phyloP scores from a whole-genome alignment of 1,139 yeast genomes.

The Taphrina confusa region DNA sequence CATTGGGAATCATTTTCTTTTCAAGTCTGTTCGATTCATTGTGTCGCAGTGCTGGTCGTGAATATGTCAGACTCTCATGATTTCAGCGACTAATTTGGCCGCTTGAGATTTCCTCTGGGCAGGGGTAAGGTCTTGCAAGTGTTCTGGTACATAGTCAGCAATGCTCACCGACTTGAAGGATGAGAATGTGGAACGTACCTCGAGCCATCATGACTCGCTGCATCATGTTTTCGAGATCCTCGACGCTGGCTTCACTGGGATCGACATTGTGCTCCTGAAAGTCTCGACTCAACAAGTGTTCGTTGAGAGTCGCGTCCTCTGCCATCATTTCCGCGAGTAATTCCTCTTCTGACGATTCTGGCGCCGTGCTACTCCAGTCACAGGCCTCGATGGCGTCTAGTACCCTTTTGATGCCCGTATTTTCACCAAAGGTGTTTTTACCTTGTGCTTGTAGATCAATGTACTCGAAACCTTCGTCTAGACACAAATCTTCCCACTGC shows the following conservation, averaged over 20 bases:
- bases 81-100: conserved; percentile 28
- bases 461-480: conserved; percentile 35
- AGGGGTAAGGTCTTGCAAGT: conserved; percentile 16
- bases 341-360: conserved; percentile 15
- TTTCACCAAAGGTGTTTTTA: conserved; percentile 26
- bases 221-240: conserved; percentile 24
- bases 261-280: conserved; percentile 2
- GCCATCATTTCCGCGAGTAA: conserved; percentile 12
- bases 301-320: conserved; percentile 19
- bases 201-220: conserved; percentile 26
- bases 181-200: background rate
- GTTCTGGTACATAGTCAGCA: background rate
- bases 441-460: conserved; percentile 24
- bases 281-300: conserved; percentile 7
- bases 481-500: conserved; percentile 23
- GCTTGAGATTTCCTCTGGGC: conserved; percentile 19
- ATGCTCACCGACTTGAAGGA: too few relatives aligned
- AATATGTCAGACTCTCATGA: conserved; percentile 9
- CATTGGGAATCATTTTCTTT: too few relatives aligned
- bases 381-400: conserved; percentile 33
- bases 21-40: too few relatives aligned
- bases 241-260: conserved; percentile 19
- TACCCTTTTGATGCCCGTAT: conserved; percentile 30
- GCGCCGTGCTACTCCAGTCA: conserved; percentile 27
- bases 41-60: too few relatives aligned